These are phyloP conservation scores for Gryganskiella cystojenkinii DNA, from an alignment of 192 early-diverging fungal species.

Conservation along the genomic window DNA sequence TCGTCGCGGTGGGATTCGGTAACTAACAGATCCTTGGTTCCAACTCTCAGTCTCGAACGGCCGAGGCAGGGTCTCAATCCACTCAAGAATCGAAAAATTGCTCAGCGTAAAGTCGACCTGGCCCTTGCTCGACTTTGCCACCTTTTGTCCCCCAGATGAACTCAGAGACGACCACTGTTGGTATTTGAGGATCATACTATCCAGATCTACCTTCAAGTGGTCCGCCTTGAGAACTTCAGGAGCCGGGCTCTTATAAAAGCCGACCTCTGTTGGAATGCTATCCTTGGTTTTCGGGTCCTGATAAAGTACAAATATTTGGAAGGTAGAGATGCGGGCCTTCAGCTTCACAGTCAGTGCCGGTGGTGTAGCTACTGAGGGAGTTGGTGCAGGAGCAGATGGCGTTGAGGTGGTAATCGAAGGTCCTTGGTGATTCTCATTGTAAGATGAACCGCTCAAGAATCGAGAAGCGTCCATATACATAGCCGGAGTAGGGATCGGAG, in stretches of 20 bases:
- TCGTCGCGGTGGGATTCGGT: constrained; percentile 27
- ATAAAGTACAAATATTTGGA: constrained; percentile 56
- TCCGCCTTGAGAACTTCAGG: constrained; percentile 31
- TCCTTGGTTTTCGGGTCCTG: constrained; percentile 32
- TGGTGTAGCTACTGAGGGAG: too few species aligned
- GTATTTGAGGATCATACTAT: constrained; percentile 43
- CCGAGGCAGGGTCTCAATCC: constrained; percentile 25
- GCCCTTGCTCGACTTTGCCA: constrained; percentile 26
- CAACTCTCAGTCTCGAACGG: constrained; percentile 16
- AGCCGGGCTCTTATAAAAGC: constrained; percentile 36
- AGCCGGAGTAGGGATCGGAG: constrained; percentile 9
- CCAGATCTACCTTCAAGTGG: constrained; percentile 54
- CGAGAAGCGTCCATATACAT: constrained; percentile 30
- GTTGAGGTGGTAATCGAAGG: neutral
- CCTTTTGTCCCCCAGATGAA: constrained; percentile 22
- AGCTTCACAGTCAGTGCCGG: constrained; percentile 39
- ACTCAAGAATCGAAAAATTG: constrained; percentile 34
- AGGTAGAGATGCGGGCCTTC: constrained; percentile 41
- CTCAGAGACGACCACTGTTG: constrained; percentile 32
- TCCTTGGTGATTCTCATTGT: constrained; percentile 18
- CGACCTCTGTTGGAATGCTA: constrained; percentile 34
- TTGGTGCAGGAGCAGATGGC: neutral
- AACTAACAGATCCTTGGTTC: constrained; percentile 5
- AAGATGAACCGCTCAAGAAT: constrained; percentile 30
- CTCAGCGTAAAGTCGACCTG: constrained; percentile 45